Evolutionary conservation across 2,329 filamentous ascomycete species (phyloP).

Genomic region (Cercospora brassicicola): DNA sequence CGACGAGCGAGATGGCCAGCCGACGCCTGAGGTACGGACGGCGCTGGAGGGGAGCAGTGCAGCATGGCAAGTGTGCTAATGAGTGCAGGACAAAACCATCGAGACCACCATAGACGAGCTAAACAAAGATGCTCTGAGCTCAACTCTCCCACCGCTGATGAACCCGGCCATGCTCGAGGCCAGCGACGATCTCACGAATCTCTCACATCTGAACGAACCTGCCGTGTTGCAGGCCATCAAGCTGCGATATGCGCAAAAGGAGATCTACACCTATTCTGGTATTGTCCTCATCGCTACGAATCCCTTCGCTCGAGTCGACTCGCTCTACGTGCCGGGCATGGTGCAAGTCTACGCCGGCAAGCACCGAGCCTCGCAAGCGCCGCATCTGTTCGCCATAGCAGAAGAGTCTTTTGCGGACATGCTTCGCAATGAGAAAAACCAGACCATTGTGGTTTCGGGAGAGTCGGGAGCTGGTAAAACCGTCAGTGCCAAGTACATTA

Average conservation of each 20-base stretch:
- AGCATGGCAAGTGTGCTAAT: not conserved
- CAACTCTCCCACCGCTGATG: conserved; percentile 86
- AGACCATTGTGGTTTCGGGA: conserved; percentile 98
- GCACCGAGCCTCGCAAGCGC: conserved; percentile 92
- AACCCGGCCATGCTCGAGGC: conserved; percentile 98
- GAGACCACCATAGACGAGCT: conserved; percentile 76
- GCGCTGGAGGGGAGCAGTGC: not conserved
- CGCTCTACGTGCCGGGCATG: conserved; percentile 97
- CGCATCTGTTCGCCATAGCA: conserved; percentile 96
- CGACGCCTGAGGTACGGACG: conserved; percentile 19
- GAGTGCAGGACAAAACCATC: conserved; percentile 70
- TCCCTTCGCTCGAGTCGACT: conserved; percentile 95
- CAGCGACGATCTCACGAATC: conserved; percentile 93
- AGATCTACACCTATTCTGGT: conserved; percentile 99
- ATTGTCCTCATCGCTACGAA: conserved; percentile 98
- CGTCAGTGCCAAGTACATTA: conserved; percentile 99
- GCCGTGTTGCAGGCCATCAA: conserved; percentile 97
- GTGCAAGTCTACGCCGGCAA: conserved; percentile 99
- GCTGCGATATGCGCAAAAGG: conserved; percentile 94
- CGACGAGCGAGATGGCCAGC: conserved; percentile 56
- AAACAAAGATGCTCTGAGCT: conserved; percentile 72
- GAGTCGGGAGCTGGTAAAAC: conserved; percentile 99
- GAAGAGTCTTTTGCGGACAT: conserved; percentile 99
- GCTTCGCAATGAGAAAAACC: conserved; percentile 91
- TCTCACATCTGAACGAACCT: conserved; percentile 97